Base-by-base conservation (phyloP, 106 monocot species). In the Dioscorea alata region DNA sequence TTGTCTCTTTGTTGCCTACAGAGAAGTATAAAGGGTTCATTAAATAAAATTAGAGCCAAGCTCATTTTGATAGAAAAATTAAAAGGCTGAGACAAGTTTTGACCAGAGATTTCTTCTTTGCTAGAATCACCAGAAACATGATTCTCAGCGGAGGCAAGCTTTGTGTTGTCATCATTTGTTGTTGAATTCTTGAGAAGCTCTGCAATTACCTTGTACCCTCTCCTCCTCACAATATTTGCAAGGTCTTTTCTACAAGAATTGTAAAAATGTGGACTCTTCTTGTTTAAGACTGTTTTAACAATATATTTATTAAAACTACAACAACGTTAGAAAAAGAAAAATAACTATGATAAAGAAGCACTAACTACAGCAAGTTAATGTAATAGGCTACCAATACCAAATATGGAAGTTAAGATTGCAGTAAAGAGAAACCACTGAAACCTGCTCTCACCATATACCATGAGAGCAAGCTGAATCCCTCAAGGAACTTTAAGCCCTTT, bases 211-310 rank as follows among this genome's bases (percentile, higher is more conserved):
- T 79, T 84, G 65, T 84, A 84, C 61, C 90, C 86, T 76, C 80
- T 86, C 42, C 76, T 66, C 66, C 84, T 84, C 66, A 90, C 74
- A 76, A 79, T 78, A 71, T 87, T 73, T 69, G 90, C 90, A 53
- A 90, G 83, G 69, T 90, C 90, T 62, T 81, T 90, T 71, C 90
- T 90, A 66, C 34, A 64, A 23, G 12, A 69, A 79, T 58, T 51
- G 19, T 23, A 65, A 72, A 72, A 56, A 60, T 69, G 57, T 14
- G n/a, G 19, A 48, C 0, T 25, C 23, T 21, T 25, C 35, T 35
- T 48, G 33, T 18, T 4, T 48, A 18, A 65, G 3, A 42, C 42
- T 18, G n/a, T 2, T 16, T 42, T 49, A 66, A 22, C 15, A 18
- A 54, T 54, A 16, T 19, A 54, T 54, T 19, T 19, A 18, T 19